Base-by-base conservation (phyloP, 257 asterid genomes). In the Solanum tarijense region DNA sequence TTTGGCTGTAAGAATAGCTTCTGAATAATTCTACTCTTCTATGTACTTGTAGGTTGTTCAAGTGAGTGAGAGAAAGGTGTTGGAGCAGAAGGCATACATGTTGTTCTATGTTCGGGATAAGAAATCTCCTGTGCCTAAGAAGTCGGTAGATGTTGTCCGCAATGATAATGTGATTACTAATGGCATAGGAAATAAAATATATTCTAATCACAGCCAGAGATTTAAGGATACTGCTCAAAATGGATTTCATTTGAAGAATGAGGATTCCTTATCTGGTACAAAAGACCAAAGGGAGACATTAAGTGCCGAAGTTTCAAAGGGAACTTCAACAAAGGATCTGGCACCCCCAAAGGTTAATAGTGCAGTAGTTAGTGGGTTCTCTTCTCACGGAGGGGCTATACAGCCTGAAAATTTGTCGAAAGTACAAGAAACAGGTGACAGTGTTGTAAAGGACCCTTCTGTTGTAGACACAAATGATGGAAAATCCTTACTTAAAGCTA, bases 81-180 rank as follows among this genome's bases (percentile, higher is more conserved):
- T 97, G 89, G 95, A 92, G 86, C 99, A 97, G 91, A 95, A 97
- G 92, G 99, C 99, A 39, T 97, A 97, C 88, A 97, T 97, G 98
- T 89, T 97, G 89, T 97, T 97, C 89, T 97, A 97, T 90, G 98
- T 97, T 79, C 93, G 98, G 48, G 98, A 97, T 88, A 90, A 93
- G 91, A 93, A 89, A 87, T 90, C 86, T 32, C 43, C 85, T 68
- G 41, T 39, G 43, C 68, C 92, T 27, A 95, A 92, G 90, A 97
- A 92, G 89, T 87, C 92, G 23, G 92, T 91, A 21, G 91, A 84
- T 83, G 89, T 87, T 32, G 36, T 84, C 43, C 94, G 88, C 86
- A 93, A 92, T 88, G 96, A 92, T 66, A 92, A 89, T 83, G 84
- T 78, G 88, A 90, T 85, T 60, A 86, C 86, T 83, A 92, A 90